A percentile compares a stretch with the other conserved stretches of the same genome.
These are phyloP conservation scores for Apiospora aurea DNA, from an alignment of 2,329 filamentous ascomycete genomes.

Conservation along the genomic window DNA sequence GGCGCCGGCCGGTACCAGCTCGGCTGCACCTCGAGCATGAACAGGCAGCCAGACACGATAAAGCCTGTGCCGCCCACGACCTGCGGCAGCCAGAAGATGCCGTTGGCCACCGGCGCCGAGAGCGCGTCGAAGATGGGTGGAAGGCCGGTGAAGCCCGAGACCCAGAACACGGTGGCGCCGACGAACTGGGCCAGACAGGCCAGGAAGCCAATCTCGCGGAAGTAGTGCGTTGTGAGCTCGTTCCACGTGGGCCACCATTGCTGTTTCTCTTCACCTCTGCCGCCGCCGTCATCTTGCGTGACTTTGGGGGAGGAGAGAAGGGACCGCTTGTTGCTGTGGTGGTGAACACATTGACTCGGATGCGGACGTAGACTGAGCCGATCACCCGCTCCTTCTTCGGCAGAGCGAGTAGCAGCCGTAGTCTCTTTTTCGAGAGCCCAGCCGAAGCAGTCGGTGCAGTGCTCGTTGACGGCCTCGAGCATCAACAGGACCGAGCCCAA, in stretches of 20 bases:
- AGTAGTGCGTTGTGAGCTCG: slow-evolving; percentile 65
- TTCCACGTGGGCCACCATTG: slow-evolving; percentile 64
- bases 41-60: slow-evolving; percentile 63
- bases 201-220: slow-evolving; percentile 68
- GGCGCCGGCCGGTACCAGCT: slow-evolving; percentile 68
- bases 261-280: not conserved
- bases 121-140: slow-evolving; percentile 62
- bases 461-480: slow-evolving; percentile 74
- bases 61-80: slow-evolving; percentile 69
- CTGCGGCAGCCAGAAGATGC: slow-evolving; percentile 66
- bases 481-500: slow-evolving; percentile 68
- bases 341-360: not conserved
- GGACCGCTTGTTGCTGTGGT: not conserved
- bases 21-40: slow-evolving; percentile 71
- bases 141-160: slow-evolving; percentile 66
- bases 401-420: slow-evolving; percentile 24
- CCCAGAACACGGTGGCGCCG: slow-evolving; percentile 69
- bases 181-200: slow-evolving; percentile 63
- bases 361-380: not conserved
- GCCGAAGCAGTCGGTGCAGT: slow-evolving; percentile 70
- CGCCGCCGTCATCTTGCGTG: not conserved
- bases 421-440: slow-evolving; percentile 67
- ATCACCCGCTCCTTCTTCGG: not conserved
- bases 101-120: slow-evolving; percentile 53
- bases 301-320: not conserved